Percentiles rank a stretch among this genome's conserved stretches.
phyloP scores from a whole-genome alignment of 192 early-diverging fungal species.

The Oehlia diaphana region DNA sequence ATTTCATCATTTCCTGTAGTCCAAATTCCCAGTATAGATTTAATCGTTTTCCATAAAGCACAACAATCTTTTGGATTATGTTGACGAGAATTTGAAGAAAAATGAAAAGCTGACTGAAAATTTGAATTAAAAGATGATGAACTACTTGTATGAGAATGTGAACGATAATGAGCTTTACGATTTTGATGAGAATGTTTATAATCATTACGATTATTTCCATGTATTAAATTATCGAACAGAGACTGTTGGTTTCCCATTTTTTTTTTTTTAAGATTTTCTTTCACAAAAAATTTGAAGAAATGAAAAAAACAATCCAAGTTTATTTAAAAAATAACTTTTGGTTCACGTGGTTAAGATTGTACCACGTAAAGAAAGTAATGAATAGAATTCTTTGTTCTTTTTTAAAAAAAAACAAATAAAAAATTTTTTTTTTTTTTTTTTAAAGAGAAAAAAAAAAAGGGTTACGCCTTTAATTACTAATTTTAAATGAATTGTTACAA shows the following conservation, averaged over 20 bases:
- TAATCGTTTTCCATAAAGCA: background rate
- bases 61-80: background rate
- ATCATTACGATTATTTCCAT: background rate
- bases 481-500: too few species aligned
- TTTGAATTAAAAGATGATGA: background rate
- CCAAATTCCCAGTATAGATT: background rate
- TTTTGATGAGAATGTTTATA: background rate
- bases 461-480: background rate
- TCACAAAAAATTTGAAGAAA: background rate
- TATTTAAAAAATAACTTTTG: background rate
- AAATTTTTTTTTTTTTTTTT: too few species aligned
- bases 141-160: background rate
- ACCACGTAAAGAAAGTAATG: background rate
- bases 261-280: background rate
- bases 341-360: background rate
- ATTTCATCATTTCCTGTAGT: background rate
- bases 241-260: background rate
- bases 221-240: background rate
- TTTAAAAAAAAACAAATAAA: background rate
- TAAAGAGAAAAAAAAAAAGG: background rate
- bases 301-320: background rate
- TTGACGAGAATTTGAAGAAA: background rate
- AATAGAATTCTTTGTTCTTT: background rate
- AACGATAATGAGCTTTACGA: background rate
- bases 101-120: background rate